Conservation (phyloP, 1,284 basidiomycete species). For the Exobasidium rhododendri region DNA sequence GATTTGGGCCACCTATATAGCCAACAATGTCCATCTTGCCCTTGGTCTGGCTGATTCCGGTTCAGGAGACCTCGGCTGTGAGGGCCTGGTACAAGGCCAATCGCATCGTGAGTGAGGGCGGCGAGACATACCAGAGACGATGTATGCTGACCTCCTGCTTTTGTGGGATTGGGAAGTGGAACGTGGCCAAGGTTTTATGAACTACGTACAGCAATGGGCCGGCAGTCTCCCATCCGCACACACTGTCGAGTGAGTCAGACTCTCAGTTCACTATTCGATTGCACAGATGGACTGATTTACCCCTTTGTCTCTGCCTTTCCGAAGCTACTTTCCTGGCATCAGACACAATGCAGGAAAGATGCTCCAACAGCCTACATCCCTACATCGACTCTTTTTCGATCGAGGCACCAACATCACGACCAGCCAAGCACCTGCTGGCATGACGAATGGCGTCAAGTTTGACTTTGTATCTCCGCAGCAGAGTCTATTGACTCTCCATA, state of each 20-base stretch:
- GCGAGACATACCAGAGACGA: too few relatives aligned
- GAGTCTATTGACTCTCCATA: background rate
- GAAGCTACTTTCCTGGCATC: slow-evolving; percentile 2
- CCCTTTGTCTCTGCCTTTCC: background rate
- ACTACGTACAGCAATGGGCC: background rate
- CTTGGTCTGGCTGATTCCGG: slow-evolving; percentile 5
- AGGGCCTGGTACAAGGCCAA: slow-evolving; percentile 1
- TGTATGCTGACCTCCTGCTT: too few relatives aligned
- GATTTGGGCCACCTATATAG: background rate
- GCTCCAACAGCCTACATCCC: background rate
- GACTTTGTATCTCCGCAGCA: background rate
- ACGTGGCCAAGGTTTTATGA: slow-evolving; percentile 4
- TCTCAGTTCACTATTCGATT: too few relatives aligned
- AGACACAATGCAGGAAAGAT: slow-evolving; percentile 9
- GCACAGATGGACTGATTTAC: background rate
- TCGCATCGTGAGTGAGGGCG: slow-evolving; percentile 4
- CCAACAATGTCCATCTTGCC: slow-evolving; percentile 3
- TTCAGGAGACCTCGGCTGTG: slow-evolving; percentile 4
- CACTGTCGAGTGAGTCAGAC: slow-evolving; percentile 6
- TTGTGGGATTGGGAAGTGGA: too few relatives aligned
- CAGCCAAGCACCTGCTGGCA: background rate
- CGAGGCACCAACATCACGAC: background rate
- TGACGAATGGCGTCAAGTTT: background rate
- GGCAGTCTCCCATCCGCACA: background rate
- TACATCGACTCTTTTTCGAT: slow-evolving; percentile 5